Evolutionary conservation across 2,329 filamentous ascomycete species (phyloP).

Genomic region (Neophaeococcomyces mojaviensis): DNA sequence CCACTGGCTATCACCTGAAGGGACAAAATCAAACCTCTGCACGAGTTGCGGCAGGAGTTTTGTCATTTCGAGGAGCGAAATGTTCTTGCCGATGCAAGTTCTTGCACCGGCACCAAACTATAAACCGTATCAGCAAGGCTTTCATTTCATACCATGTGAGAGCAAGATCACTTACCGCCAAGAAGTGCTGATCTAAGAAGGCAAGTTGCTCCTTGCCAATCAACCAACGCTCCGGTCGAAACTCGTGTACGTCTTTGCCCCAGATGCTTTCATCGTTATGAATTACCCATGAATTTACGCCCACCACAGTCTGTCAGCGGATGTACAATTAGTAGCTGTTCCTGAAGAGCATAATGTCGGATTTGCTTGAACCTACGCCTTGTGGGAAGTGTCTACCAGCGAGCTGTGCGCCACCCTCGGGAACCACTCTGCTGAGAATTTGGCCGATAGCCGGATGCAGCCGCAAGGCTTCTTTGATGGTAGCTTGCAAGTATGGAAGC

Average conservation of each 20-base stretch:
- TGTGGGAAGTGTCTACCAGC: too few relatives aligned
- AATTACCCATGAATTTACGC: constrained; percentile 65
- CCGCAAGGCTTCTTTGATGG: constrained; percentile 42
- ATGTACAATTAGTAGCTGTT: too few relatives aligned
- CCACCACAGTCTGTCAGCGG: constrained; percentile 48
- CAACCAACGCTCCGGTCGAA: constrained; percentile 60
- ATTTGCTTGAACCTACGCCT: background rate
- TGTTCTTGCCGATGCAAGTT: constrained; percentile 49
- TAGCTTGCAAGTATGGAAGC: constrained; percentile 42
- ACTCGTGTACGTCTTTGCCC: constrained; percentile 57
- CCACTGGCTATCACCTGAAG: too few relatives aligned
- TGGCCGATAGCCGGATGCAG: constrained; percentile 29
- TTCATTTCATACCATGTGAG: too few relatives aligned
- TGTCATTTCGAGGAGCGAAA: constrained; percentile 51
- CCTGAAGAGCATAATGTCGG: too few relatives aligned
- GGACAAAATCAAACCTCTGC: too few relatives aligned
- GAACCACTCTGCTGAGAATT: background rate
- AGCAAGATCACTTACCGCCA: too few relatives aligned
- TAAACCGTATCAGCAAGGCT: too few relatives aligned
- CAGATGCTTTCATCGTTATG: constrained; percentile 61
- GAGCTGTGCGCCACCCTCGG: background rate
- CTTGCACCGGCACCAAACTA: constrained; percentile 47
- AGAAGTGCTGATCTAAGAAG: too few relatives aligned
- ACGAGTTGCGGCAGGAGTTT: constrained; percentile 55
- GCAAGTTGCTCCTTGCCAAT: too few relatives aligned